These are phyloP conservation scores for Aphanomyces stellatus DNA, from an alignment of 352 stramenopile genomes.

Conservation along the genomic window DNA sequence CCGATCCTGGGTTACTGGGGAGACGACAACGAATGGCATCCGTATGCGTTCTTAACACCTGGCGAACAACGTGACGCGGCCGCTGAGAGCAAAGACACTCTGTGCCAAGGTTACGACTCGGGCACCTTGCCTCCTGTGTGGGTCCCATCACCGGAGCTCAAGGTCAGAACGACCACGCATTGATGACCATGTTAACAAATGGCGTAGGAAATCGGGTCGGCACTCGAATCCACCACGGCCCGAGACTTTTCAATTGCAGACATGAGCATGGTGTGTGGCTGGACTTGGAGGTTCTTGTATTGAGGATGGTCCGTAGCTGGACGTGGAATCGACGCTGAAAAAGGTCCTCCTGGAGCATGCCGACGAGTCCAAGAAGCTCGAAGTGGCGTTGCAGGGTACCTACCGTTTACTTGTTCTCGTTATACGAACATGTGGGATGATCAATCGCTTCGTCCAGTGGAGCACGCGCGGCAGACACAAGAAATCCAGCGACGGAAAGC, in stretches of 20 bases:
- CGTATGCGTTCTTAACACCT: neutral
- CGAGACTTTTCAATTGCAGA: neutral
- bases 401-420: neutral
- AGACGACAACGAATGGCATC: conserved; percentile 38
- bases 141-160: neutral
- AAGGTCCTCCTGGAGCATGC: conserved; percentile 14
- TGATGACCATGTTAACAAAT: neutral
- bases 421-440: neutral
- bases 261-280: no score
- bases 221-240: neutral
- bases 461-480: conserved; percentile 12
- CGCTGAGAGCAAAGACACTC: neutral
- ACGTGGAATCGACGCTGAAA: conserved; percentile 17
- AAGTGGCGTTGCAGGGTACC: conserved; percentile 12
- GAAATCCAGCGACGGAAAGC: conserved; percentile 18
- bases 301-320: neutral
- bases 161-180: no score
- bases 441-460: neutral
- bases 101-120: no score
- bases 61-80: neutral
- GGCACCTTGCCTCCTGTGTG: no score
- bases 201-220: neutral
- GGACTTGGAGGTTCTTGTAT: no score
- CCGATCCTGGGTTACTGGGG: conserved; percentile 46
- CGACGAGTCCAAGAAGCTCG: conserved; percentile 18